Evolutionary conservation across 495 filamentous ascomycete genomes (phyloP), one percentile per base, ranked within the genome.

Genomic region (Haplographium delicatum): DNA sequence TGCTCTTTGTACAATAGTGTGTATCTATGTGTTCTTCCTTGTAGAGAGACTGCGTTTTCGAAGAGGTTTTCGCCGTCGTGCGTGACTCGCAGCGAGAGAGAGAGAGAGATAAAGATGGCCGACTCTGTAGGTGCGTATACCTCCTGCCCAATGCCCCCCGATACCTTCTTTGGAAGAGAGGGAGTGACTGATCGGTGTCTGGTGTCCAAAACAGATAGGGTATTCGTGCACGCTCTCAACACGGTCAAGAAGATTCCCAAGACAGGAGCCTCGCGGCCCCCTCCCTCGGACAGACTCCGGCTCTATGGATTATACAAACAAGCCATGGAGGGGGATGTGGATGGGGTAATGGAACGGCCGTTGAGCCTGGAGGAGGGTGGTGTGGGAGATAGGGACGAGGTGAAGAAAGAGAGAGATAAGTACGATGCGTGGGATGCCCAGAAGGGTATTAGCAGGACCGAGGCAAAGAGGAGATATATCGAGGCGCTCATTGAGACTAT

Each of bases 251-350:
- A 93, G 61, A 95, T 98, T 51, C 89, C 89, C 58, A 90, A 89
- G 61, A 94, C 89, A 11, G 91, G 93, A 20, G 88, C 88, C 33
- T 79, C 86, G 44, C 83, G 91, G 31, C 93, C 93, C 16, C 94
- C 93, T 28, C 76, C 90, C 7, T 71, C 77, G 26, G 91, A 91
- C 60, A 86, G 93, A 22, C 72, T 98, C 57, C 84, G 83, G 56
- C 83, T 98, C 47, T 98, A 98, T 82, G 93, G 93, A 44, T 76
- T 98, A 53, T 98, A 97, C 71, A 98, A 98, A 66, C 93, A 98
- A 71, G 89, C 88, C 56, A 97, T 95, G 91, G 90, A 97, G 70
- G 93, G 93, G 26, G 89, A 97, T 69, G 91, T 96, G 4, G 85
- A 88, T 58, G 87, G 87, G 27, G 85, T 96, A 1, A 93, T 95